Evolutionary conservation across 768 basidiomycete species (phyloP).

Genomic region (Podaxis carcinomalis): DNA sequence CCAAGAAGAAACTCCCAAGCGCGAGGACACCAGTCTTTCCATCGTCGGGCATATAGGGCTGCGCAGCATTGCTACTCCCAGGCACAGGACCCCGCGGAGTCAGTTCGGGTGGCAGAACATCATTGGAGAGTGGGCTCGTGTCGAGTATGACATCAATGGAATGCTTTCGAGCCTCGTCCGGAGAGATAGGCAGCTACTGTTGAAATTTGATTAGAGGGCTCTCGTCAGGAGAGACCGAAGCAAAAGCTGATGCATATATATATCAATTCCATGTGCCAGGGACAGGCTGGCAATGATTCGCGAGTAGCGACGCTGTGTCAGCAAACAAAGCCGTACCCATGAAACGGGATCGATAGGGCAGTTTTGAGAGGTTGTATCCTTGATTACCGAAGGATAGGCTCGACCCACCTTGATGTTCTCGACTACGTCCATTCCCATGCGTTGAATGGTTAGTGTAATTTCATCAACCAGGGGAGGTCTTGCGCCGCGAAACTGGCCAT

Average conservation of each 20-base stretch:
- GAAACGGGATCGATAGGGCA: slow-evolving; percentile 57
- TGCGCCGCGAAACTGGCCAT: slow-evolving; percentile 52
- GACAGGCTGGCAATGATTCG: slow-evolving; percentile 48
- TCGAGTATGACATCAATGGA: slow-evolving; percentile 48
- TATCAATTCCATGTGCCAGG: slow-evolving; percentile 42
- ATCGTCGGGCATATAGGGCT: slow-evolving; percentile 51
- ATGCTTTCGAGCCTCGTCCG: slow-evolving; percentile 28
- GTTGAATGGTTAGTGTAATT: slow-evolving; percentile 40
- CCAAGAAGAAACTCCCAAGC: slow-evolving; percentile 57
- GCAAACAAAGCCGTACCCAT: slow-evolving; percentile 40
- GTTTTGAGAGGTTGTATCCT: slow-evolving; percentile 21
- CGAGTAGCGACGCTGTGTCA: slow-evolving; percentile 42
- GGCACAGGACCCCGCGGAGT: slow-evolving; percentile 34
- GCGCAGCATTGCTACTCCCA: slow-evolving; percentile 44
- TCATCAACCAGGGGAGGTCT: slow-evolving; percentile 39
- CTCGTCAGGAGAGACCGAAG: slow-evolving; percentile 11
- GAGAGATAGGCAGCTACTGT: slow-evolving; percentile 33
- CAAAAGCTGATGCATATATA: slow-evolving; percentile 23
- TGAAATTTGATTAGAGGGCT: slow-evolving; percentile 32
- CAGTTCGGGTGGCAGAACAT: slow-evolving; percentile 35
- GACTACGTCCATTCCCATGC: slow-evolving; percentile 28
- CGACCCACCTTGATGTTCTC: slow-evolving; percentile 42
- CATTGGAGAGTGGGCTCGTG: slow-evolving; percentile 38
- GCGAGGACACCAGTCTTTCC: slow-evolving; percentile 53
- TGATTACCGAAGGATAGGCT: neutral